Evolutionary conservation across 371 early-diverging fungal species (phyloP).

Genomic region (Choanephora cucurbitarum): DNA sequence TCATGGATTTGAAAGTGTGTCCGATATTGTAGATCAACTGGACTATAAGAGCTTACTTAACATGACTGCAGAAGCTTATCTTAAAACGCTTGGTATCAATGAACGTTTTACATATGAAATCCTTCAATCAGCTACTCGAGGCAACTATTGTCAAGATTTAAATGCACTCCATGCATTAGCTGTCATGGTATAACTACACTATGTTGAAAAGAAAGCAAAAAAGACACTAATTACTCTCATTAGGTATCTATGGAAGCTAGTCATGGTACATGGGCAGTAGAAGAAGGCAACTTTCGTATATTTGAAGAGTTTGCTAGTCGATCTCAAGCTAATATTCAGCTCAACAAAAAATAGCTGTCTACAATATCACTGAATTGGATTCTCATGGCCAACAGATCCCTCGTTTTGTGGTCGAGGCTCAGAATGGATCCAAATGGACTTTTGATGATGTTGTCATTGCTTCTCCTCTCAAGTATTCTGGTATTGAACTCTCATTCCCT

Average conservation of each 20-base stretch:
- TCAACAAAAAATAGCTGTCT: constrained; percentile 43
- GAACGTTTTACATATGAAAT: constrained; percentile 48
- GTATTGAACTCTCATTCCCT: constrained; percentile 27
- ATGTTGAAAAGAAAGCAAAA: neutral
- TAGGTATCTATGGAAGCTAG: constrained; percentile 60
- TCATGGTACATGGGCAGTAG: constrained; percentile 53
- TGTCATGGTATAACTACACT: constrained; percentile 41
- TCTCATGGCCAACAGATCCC: constrained; percentile 14
- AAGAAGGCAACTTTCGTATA: constrained; percentile 67
- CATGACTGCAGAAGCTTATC: constrained; percentile 39
- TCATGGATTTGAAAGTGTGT: constrained; percentile 20
- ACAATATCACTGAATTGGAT: constrained; percentile 40
- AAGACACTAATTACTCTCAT: no score
- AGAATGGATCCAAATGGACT: constrained; percentile 37
- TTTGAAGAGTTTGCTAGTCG: constrained; percentile 62
- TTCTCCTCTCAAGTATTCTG: constrained; percentile 41
- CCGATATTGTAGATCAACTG: constrained; percentile 22
- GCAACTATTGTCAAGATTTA: constrained; percentile 74
- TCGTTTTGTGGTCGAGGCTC: constrained; percentile 43
- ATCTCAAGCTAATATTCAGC: constrained; percentile 49
- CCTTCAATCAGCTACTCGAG: constrained; percentile 62
- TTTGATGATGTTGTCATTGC: constrained; percentile 64
- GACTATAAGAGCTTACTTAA: constrained; percentile 32
- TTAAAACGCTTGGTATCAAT: constrained; percentile 37
- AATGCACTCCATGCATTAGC: constrained; percentile 63